Evolutionary conservation across 2,329 filamentous ascomycete species (phyloP).

Genomic region (Diaporthe destruens): DNA sequence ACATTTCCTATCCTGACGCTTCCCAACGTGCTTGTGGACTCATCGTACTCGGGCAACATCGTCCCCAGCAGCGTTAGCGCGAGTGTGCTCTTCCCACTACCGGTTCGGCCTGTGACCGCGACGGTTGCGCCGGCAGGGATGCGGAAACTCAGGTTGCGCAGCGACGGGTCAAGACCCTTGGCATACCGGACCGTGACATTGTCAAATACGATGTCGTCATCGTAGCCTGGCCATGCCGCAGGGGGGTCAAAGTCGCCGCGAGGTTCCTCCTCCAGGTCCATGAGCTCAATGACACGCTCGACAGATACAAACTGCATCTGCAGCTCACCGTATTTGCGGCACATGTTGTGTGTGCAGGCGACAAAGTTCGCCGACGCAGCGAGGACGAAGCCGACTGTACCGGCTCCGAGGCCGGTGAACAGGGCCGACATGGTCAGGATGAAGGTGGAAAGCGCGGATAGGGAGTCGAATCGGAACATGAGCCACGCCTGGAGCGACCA

Average conservation of each 20-base stretch:
- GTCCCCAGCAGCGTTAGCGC: slow-evolving; percentile 71
- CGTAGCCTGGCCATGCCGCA: slow-evolving; percentile 80
- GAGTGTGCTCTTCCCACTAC: slow-evolving; percentile 87
- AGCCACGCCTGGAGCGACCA: slow-evolving; percentile 91
- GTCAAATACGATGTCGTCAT: slow-evolving; percentile 81
- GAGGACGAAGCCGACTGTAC: slow-evolving; percentile 86
- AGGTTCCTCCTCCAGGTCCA: slow-evolving; percentile 82
- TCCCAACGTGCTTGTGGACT: slow-evolving; percentile 52
- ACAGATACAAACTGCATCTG: slow-evolving; percentile 95
- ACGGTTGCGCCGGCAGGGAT: slow-evolving; percentile 76
- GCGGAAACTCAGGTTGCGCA: slow-evolving; percentile 76
- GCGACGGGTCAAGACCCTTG: slow-evolving; percentile 78
- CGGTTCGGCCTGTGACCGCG: slow-evolving; percentile 83
- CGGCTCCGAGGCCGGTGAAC: slow-evolving; percentile 79
- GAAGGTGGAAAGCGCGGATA: slow-evolving; percentile 81
- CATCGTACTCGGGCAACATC: slow-evolving; percentile 58
- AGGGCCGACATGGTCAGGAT: slow-evolving; percentile 80
- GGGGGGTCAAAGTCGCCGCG: slow-evolving; percentile 77
- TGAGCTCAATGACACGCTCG: slow-evolving; percentile 85
- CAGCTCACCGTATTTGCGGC: slow-evolving; percentile 83
- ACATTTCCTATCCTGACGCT: slow-evolving; percentile 66
- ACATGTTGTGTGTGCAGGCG: slow-evolving; percentile 77
- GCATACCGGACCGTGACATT: slow-evolving; percentile 85
- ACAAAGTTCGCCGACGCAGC: slow-evolving; percentile 79
- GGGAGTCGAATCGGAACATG: slow-evolving; percentile 79